Conservation (phyloP, 495 filamentous ascomycete genomes). For the Podospora appendiculata region DNA sequence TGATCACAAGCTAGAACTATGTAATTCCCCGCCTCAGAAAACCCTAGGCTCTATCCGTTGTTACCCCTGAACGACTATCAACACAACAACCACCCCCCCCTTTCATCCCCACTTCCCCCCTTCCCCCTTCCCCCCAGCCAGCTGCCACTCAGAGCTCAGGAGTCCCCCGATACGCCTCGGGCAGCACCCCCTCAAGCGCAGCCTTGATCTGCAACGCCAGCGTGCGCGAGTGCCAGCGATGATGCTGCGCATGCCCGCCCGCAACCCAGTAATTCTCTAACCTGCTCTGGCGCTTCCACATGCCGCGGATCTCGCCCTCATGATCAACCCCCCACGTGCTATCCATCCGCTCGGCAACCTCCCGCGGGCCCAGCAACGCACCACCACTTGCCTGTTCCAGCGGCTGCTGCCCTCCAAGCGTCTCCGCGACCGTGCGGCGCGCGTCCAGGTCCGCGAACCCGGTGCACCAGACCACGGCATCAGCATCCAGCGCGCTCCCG, state of each 20-base stretch:
- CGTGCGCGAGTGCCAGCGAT: slow-evolving; percentile 20
- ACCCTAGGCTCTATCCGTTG: no score
- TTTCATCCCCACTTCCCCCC: no score
- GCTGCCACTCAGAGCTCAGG: no score
- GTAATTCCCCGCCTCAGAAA: no score
- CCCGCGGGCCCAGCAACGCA: slow-evolving; percentile 13
- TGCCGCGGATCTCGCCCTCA: slow-evolving; percentile 26
- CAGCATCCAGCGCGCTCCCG: slow-evolving; percentile 16
- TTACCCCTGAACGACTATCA: no score
- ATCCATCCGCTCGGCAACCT: slow-evolving; percentile 22
- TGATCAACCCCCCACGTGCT: slow-evolving; percentile 19
- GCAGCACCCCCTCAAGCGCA: slow-evolving; percentile 17
- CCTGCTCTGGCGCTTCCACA: slow-evolving; percentile 21
- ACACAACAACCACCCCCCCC: no score
- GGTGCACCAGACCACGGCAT: slow-evolving; percentile 30
- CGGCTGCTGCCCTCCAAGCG: slow-evolving; percentile 14
- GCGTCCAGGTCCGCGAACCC: slow-evolving; percentile 23
- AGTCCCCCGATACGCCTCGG: slow-evolving; percentile 11
- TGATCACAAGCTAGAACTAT: no score
- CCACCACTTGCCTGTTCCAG: background rate
- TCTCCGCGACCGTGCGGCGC: slow-evolving; percentile 6
- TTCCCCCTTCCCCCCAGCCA: no score
- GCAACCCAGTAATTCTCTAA: slow-evolving; percentile 26
- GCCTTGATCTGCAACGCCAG: slow-evolving; percentile 30
- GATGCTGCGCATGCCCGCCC: slow-evolving; percentile 17